These are phyloP conservation scores for Phytopythium chamaehyphon DNA, from an alignment of 352 stramenopile genomes.

Conservation along the genomic window DNA sequence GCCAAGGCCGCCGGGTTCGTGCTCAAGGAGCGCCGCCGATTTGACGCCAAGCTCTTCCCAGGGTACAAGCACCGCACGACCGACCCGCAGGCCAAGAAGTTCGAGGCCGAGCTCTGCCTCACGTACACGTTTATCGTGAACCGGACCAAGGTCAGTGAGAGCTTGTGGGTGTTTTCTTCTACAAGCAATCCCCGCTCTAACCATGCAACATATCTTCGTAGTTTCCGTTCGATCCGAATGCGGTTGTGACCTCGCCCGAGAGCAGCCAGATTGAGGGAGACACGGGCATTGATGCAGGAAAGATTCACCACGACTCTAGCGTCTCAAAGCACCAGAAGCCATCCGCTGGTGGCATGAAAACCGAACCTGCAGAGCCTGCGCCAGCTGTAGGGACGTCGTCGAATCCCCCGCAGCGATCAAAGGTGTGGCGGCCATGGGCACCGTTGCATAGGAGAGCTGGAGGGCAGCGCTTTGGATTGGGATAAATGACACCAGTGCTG, in stretches of 20 bases:
- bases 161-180: neutral
- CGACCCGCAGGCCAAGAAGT: conserved; percentile 78
- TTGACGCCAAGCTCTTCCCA: conserved; percentile 69
- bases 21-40: conserved; percentile 69
- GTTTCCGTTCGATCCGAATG: conserved; percentile 31
- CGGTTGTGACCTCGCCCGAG: conserved; percentile 1
- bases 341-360: too few species aligned
- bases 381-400: neutral
- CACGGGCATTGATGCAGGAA: neutral
- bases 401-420: neutral
- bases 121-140: conserved; percentile 89
- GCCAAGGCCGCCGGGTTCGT: conserved; percentile 66
- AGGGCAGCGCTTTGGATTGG: too few species aligned
- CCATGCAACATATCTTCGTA: conserved; percentile 9
- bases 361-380: neutral
- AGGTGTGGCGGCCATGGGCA: neutral
- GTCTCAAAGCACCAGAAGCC: neutral
- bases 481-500: too few species aligned
- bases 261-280: neutral
- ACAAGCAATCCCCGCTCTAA: neutral
- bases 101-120: conserved; percentile 76
- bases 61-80: conserved; percentile 88
- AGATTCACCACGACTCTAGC: neutral
- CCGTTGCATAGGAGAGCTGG: conserved; percentile 1
- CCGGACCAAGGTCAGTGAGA: conserved; percentile 48